These are phyloP conservation scores for Senna siamea DNA, from an alignment of 306 rosid species.

Conservation along the genomic window DNA sequence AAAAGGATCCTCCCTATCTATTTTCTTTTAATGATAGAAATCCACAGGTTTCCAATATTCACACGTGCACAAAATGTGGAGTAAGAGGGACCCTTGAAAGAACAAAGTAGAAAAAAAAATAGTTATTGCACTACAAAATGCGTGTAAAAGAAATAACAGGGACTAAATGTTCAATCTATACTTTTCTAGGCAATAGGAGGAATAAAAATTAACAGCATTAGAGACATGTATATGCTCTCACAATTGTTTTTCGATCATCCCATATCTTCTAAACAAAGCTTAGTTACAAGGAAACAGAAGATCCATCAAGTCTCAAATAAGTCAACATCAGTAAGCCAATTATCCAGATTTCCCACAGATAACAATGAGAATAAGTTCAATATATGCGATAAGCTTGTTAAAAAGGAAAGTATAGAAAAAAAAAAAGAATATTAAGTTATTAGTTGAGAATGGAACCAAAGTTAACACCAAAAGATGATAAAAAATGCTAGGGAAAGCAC, in stretches of 20 bases:
- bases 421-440: background rate
- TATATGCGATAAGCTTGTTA: background rate
- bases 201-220: background rate
- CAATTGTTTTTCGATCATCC: slow-evolving; percentile 1
- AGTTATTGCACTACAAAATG: background rate
- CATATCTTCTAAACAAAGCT: slow-evolving; percentile 4
- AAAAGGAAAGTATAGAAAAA: background rate
- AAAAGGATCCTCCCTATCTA: background rate
- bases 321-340: background rate
- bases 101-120: background rate
- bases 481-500: background rate
- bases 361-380: background rate
- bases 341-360: background rate
- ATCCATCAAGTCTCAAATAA: background rate
- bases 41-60: background rate
- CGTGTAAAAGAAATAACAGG: background rate
- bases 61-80: background rate
- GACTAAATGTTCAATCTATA: background rate
- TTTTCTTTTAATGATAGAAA: background rate
- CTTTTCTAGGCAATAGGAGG: background rate
- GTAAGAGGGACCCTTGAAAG: background rate
- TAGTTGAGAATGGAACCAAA: background rate
- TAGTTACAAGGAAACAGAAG: background rate
- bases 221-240: slow-evolving; percentile 1
- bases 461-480: background rate